Percentiles rank a stretch among this genome's conserved stretches.
Conservation (phyloP, 2,329 filamentous ascomycete species). For the Monosporascus sp. region DNA sequence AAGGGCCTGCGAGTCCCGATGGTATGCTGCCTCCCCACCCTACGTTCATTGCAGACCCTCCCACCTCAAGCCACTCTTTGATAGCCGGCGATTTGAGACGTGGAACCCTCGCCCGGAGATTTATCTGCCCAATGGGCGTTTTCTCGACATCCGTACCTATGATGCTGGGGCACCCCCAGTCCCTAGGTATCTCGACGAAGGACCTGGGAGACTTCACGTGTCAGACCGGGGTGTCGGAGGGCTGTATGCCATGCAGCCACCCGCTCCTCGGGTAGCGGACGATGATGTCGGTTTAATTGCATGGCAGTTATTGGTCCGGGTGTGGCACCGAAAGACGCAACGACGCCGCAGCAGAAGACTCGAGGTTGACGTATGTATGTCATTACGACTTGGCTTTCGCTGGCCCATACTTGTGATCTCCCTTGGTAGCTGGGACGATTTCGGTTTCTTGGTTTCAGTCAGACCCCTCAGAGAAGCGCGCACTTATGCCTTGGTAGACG, state of each 20-base stretch:
- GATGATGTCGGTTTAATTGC: neutral
- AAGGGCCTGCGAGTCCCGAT: neutral
- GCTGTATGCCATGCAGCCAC: neutral
- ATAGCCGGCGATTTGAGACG: neutral
- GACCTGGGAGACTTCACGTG: neutral
- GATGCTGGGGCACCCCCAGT: too few species aligned
- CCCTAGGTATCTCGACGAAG: neutral
- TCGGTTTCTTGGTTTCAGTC: too few species aligned
- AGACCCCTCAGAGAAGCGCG: too few species aligned
- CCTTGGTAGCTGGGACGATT: too few species aligned
- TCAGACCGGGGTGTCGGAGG: neutral
- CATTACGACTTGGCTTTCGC: too few species aligned
- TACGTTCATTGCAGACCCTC: neutral
- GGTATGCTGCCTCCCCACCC: neutral
- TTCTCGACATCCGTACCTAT: neutral
- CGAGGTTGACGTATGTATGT: neutral
- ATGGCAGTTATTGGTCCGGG: neutral
- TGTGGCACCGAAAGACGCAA: neutral
- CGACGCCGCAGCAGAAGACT: neutral
- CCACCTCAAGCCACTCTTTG: neutral
- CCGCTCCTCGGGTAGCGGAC: neutral
- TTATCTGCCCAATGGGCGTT: slow-evolving; percentile 1
- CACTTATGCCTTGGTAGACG: too few species aligned
- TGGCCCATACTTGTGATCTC: too few species aligned
- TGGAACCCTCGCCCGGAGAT: slow-evolving; percentile 1